Evolutionary conservation across 352 stramenopile genomes (phyloP).

Genomic region (Pythium coloratum): DNA sequence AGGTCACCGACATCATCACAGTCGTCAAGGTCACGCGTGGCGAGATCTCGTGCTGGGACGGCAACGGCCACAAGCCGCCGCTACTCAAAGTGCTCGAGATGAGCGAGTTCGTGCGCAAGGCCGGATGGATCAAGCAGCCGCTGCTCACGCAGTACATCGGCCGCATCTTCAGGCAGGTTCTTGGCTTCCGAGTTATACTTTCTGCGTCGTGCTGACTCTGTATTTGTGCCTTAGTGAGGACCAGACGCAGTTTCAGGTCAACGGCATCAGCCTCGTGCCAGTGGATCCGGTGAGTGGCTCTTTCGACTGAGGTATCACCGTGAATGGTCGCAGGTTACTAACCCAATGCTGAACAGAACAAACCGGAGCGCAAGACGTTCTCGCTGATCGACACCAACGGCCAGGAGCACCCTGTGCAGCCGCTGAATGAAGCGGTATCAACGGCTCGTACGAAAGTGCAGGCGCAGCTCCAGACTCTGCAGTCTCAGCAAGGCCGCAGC

Average conservation of each 20-base stretch:
- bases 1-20: slow-evolving; percentile 71
- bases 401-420: slow-evolving; percentile 42
- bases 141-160: slow-evolving; percentile 75
- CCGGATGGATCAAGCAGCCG: slow-evolving; percentile 66
- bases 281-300: slow-evolving; percentile 42
- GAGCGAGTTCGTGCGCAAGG: slow-evolving; percentile 75
- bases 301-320: background rate
- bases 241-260: slow-evolving; percentile 46
- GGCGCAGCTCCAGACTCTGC: slow-evolving; percentile 10
- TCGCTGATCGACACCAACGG: slow-evolving; percentile 54
- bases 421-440: slow-evolving; percentile 57
- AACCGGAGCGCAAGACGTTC: slow-evolving; percentile 57
- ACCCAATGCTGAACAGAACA: slow-evolving; percentile 31
- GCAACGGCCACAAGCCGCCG: slow-evolving; percentile 43
- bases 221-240: slow-evolving; percentile 36
- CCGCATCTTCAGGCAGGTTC: slow-evolving; percentile 54
- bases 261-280: slow-evolving; percentile 42
- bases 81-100: slow-evolving; percentile 62
- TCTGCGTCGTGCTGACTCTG: background rate
- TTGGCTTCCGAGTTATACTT: background rate
- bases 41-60: slow-evolving; percentile 77
- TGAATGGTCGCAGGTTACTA: background rate
- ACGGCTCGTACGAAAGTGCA: slow-evolving; percentile 49
- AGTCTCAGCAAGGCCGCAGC: background rate
- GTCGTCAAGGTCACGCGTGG: slow-evolving; percentile 71